phyloP scores from a whole-genome alignment of 768 basidiomycete species.

The Tulasnella sp. region DNA sequence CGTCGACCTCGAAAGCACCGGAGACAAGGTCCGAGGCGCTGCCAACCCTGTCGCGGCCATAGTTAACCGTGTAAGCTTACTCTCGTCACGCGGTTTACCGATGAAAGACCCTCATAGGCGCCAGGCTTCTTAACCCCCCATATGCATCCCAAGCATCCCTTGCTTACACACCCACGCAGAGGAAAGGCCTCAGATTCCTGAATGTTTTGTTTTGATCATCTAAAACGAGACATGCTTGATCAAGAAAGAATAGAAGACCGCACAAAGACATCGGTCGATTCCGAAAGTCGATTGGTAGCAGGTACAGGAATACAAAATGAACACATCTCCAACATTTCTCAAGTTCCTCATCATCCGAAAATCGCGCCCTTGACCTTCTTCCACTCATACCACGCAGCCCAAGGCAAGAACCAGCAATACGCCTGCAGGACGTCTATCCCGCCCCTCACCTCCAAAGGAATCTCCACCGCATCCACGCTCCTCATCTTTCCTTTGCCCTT shows the following conservation, averaged over 20 bases:
- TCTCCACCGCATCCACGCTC: slow-evolving; percentile 30
- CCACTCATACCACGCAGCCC: background rate
- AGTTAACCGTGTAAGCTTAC: background rate
- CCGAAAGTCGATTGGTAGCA: background rate
- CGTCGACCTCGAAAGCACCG: background rate
- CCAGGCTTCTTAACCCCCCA: slow-evolving; percentile 4
- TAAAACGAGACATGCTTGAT: background rate
- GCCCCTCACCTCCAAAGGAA: slow-evolving; percentile 58
- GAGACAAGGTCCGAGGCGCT: background rate
- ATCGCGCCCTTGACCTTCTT: slow-evolving; percentile 5
- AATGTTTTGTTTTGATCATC: background rate
- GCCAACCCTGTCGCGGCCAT: background rate
- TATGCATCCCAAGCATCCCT: background rate
- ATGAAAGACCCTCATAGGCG: background rate
- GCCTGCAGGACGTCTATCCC: slow-evolving; percentile 59
- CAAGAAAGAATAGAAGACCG: background rate
- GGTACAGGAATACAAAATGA: background rate
- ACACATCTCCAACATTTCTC: background rate
- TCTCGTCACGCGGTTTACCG: background rate
- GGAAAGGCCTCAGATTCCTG: background rate
- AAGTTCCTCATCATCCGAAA: background rate
- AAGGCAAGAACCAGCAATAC: slow-evolving; percentile 66
- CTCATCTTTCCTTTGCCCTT: background rate
- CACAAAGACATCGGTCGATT: background rate
- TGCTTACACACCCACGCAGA: background rate